Conservation (phyloP, 352 stramenopile species). For the Aphanomyces invadans region DNA sequence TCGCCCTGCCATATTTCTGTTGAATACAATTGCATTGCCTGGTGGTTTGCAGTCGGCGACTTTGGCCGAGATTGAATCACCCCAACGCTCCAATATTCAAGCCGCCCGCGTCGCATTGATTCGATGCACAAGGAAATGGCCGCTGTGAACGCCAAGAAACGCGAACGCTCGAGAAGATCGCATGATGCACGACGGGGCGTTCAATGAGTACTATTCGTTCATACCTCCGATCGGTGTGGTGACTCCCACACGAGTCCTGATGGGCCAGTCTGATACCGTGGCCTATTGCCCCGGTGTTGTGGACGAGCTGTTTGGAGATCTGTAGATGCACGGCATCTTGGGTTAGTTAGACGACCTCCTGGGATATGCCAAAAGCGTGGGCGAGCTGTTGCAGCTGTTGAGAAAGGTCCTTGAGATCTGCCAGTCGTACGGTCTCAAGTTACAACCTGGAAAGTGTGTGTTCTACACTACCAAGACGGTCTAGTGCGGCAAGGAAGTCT, state of each 20-base stretch:
- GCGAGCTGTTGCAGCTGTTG: constrained; percentile 26
- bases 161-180: background rate
- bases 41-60: background rate
- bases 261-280: too few relatives aligned
- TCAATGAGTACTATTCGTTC: constrained; percentile 25
- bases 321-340: constrained; percentile 25
- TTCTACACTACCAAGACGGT: constrained; percentile 19
- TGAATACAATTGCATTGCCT: background rate
- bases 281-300: constrained; percentile 20
- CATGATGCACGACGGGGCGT: constrained; percentile 4
- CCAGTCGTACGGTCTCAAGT: constrained; percentile 31
- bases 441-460: constrained; percentile 31
- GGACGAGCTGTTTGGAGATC: too few relatives aligned
- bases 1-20: background rate
- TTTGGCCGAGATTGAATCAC: background rate
- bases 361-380: constrained; percentile 3
- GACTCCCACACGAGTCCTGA: too few relatives aligned
- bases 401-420: constrained; percentile 22
- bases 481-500: constrained; percentile 30
- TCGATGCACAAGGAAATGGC: background rate
- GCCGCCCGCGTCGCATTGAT: background rate
- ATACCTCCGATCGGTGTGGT: constrained; percentile 25
- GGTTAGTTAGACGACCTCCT: constrained; percentile 32
- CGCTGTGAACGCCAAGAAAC: background rate
- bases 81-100: background rate